Percentiles rank a stretch among this genome's conserved stretches.
These are phyloP conservation scores for Rutstroemia sp. DNA, from an alignment of 2,329 filamentous ascomycete genomes.

Conservation along the genomic window DNA sequence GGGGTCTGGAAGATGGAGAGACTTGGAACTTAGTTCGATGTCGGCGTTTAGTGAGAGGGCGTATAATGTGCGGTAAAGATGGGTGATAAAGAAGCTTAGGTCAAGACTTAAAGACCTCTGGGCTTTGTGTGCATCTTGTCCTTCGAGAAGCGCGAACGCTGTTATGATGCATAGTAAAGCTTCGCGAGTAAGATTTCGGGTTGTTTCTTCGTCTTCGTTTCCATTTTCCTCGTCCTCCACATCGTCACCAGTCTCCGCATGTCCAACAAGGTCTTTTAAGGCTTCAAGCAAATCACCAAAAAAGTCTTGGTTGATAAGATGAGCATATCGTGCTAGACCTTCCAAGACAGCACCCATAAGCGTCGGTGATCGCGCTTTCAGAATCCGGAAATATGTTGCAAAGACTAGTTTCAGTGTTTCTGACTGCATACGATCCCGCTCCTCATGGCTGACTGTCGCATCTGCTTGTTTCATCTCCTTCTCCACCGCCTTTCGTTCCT, in stretches of 20 bases:
- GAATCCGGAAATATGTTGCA: conserved; percentile 85
- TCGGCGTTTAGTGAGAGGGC: conserved; percentile 74
- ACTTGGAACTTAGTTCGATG: conserved; percentile 72
- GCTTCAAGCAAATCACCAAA: conserved; percentile 95
- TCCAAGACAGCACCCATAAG: conserved; percentile 97
- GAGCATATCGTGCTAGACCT: conserved; percentile 86
- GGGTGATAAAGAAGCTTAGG: conserved; percentile 88
- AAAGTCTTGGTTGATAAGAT: conserved; percentile 98
- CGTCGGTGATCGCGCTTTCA: conserved; percentile 73
- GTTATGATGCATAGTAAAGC: conserved; percentile 91
- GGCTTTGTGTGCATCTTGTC: conserved; percentile 84
- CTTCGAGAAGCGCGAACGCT: conserved; percentile 90
- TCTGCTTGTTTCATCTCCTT: conserved; percentile 93
- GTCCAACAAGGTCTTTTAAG: conserved; percentile 81
- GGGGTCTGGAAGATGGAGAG: conserved; percentile 63
- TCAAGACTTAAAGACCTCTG: conserved; percentile 79
- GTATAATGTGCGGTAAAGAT: conserved; percentile 83
- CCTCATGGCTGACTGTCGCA: conserved; percentile 83
- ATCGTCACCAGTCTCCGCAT: conserved; percentile 53
- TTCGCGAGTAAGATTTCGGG: conserved; percentile 75
- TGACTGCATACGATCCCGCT: conserved; percentile 86
- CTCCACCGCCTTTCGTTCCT: conserved; percentile 79
- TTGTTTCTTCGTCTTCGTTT: conserved; percentile 38
- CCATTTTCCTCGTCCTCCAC: conserved; percentile 36
- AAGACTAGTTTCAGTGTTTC: conserved; percentile 97